Base-by-base conservation (phyloP, 106 monocot species). In the Dioscorea alata region DNA sequence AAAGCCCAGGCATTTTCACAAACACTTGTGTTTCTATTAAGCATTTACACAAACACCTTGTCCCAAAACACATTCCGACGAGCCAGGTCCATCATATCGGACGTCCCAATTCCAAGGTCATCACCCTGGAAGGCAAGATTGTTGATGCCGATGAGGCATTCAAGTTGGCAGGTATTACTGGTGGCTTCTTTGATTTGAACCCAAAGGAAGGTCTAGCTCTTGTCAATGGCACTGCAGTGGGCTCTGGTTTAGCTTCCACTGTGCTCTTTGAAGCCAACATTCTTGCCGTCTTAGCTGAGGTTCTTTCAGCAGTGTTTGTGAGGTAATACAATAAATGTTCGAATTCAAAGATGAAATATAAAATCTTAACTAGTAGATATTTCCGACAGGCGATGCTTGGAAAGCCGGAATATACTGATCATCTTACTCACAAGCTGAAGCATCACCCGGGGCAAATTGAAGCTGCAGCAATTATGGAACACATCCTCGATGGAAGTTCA, bases 401-500 rank as follows among this genome's bases (percentile, higher is more conserved):
- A 19, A 96, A 92, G 67, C 96, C 91, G 1, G 96, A 96, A 80
- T 94, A 49, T 70, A 90, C 94, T 15, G 94, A 94, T 73, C 94
- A 94, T 73, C 67, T 94, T 25, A 94, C 94, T 13, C 94, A 94
- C 69, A 94, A 91, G 72, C 71, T 94, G 9, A 94, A 94, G 61
- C 94, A 94, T 79, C 94, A 94, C 49, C 94, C 94, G 6, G 94
- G 94, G 0, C 94, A 94, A 69, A 94, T 94, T 63, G 90, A 90
- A 69, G 90, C 94, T 0, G 94, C 94, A 7, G 94, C 94, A 6
- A 85, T 94, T 24, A 94, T 94, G 94, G 90, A 94, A 59, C 87
- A 94, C 68, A 69, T 94, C 6, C 65, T 94, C 0, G 86, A 82
- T 0, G 95, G 96, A 20, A 85, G 85, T 75, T 79, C 82, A 1